Conservation (phyloP, 495 filamentous ascomycete species). For the Penicillium verhagenii region DNA sequence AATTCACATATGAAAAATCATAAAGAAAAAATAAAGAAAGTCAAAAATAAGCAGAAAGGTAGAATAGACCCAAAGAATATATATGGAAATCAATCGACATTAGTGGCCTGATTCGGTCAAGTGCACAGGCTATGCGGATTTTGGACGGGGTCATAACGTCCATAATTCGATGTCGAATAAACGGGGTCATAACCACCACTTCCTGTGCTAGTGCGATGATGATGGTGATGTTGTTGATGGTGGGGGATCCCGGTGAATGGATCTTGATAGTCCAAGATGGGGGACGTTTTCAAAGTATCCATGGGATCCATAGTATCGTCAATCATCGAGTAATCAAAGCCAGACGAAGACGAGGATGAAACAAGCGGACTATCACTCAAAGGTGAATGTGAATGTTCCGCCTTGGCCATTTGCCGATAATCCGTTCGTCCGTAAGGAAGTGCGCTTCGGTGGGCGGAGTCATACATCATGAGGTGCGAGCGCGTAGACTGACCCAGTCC, state of each 20-base stretch:
- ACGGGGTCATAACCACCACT: conserved; percentile 36
- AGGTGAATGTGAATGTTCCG: conserved; percentile 44
- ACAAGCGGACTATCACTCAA: conserved; percentile 43
- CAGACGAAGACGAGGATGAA: conserved; percentile 45
- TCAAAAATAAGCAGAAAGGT: conserved; percentile 2
- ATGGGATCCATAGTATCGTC: conserved; percentile 44
- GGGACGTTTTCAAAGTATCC: conserved; percentile 40
- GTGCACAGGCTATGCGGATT: conserved; percentile 39
- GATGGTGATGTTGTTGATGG: no score
- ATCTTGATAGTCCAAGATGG: conserved; percentile 29
- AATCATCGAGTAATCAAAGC: conserved; percentile 39
- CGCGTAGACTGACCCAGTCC: conserved; percentile 34
- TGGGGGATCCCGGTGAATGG: conserved; percentile 24
- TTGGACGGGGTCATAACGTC: conserved; percentile 33
- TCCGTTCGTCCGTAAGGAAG: conserved; percentile 36
- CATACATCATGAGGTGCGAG: conserved; percentile 40
- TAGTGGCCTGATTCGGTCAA: no score
- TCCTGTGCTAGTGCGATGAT: conserved; percentile 23
- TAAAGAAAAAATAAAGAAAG: conserved; percentile 14
- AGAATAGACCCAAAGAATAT: conserved; percentile 8
- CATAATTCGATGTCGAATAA: conserved; percentile 35
- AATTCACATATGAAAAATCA: conserved; percentile 5
- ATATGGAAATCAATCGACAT: conserved; percentile 5
- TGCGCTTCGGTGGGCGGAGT: conserved; percentile 33
- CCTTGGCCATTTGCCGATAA: conserved; percentile 34